Evolutionary conservation across 1,284 basidiomycete genomes (phyloP).

Genomic region (Rhodotorula sp.): DNA sequence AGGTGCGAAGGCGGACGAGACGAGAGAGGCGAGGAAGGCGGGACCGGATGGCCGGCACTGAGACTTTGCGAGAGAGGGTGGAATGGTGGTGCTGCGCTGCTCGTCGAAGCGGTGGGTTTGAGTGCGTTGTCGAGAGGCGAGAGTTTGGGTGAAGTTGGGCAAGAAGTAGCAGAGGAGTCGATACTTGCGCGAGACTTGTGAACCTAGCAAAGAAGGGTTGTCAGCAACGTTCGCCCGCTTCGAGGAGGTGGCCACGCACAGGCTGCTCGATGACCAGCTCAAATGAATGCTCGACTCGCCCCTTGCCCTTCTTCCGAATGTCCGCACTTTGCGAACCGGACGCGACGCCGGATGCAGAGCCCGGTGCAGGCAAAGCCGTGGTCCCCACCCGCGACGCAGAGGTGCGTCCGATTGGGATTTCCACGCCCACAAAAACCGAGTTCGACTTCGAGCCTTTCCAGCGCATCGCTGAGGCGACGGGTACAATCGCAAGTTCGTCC

Average conservation of each 20-base stretch:
- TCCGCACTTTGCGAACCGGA: not conserved
- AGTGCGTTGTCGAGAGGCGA: not conserved
- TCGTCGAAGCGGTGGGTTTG: too few relatives aligned
- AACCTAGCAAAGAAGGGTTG: not conserved
- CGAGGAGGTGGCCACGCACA: not conserved
- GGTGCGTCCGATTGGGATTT: too few relatives aligned
- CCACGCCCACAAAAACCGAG: too few relatives aligned
- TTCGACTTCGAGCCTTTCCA: too few relatives aligned
- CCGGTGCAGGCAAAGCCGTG: too few relatives aligned
- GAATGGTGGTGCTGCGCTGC: not conserved
- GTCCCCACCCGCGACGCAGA: not conserved
- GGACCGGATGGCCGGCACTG: not conserved
- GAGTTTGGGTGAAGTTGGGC: not conserved
- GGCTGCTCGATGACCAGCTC: not conserved
- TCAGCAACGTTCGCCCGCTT: not conserved
- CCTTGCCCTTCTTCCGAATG: not conserved
- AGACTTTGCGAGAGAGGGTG: slow-evolving; percentile 3
- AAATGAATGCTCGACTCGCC: not conserved
- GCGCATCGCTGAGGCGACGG: not conserved
- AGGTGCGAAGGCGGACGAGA: not conserved
- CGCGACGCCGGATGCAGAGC: too few relatives aligned
- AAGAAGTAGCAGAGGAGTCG: not conserved
- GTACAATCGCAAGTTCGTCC: not conserved
- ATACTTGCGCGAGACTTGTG: not conserved
- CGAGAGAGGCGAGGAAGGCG: slow-evolving; percentile 3